A percentile compares a stretch with the other conserved stretches of the same genome.
Conservation (phyloP, 169 alveolate genomes). For the Cyclospora cayetanensis region DNA sequence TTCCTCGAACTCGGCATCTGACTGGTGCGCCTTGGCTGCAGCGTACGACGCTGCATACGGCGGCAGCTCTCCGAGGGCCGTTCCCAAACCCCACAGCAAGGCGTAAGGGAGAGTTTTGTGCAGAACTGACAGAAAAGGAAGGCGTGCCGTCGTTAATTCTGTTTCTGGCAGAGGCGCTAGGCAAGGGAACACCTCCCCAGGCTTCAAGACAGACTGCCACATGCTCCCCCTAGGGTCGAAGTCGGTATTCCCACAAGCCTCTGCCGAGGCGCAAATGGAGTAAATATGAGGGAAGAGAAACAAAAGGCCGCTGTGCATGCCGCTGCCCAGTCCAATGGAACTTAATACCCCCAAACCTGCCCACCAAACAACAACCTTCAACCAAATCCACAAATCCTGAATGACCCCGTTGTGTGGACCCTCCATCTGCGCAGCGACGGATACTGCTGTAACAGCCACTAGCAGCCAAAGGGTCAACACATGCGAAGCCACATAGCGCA, state of each 20-base stretch:
- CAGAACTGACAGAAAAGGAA: not conserved
- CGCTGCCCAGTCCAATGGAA: conserved; percentile 85
- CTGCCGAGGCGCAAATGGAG: conserved; percentile 82
- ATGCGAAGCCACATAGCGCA: not conserved
- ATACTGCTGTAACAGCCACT: not conserved
- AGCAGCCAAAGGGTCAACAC: conserved; percentile 21
- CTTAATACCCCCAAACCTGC: conserved; percentile 81
- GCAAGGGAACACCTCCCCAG: conserved; percentile 76
- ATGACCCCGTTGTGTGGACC: conserved; percentile 54
- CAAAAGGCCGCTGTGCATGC: conserved; percentile 85
- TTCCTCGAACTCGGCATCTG: conserved; percentile 86
- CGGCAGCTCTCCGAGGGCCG: conserved; percentile 96
- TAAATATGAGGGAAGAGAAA: conserved; percentile 85
- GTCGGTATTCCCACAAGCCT: conserved; percentile 69
- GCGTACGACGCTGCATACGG: conserved; percentile 96
- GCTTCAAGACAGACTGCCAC: conserved; percentile 76
- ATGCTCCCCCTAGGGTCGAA: conserved; percentile 80
- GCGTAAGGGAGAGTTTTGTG: conserved; percentile 50
- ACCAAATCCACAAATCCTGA: conserved; percentile 23
- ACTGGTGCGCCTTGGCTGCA: conserved; percentile 84
- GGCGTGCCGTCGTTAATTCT: not conserved
- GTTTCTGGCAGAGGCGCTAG: not conserved
- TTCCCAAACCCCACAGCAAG: conserved; percentile 95
- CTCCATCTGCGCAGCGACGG: not conserved
- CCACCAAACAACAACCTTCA: conserved; percentile 80